phyloP scores from a whole-genome alignment of 768 basidiomycete genomes.

The Lactarius evosmus region DNA sequence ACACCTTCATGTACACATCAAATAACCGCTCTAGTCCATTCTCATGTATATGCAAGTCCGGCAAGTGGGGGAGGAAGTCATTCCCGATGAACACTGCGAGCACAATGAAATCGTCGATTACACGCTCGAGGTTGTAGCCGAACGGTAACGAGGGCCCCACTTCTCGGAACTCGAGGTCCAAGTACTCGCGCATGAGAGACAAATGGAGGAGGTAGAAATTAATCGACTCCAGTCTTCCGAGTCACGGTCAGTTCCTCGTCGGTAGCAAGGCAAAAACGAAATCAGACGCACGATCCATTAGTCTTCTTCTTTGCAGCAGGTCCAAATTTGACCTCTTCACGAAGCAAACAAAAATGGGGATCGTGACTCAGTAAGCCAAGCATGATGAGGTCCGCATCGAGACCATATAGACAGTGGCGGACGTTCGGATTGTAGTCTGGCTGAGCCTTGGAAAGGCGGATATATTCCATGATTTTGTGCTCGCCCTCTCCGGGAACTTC shows the following conservation, averaged over 20 bases:
- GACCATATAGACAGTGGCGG: conserved; percentile 96
- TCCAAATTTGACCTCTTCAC: conserved; percentile 99
- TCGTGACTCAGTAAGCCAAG: conserved; percentile 95
- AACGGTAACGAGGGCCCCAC: conserved; percentile 68
- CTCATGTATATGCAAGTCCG: conserved; percentile 96
- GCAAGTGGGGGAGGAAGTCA: conserved; percentile 94
- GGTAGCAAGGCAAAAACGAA: neutral
- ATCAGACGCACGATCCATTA: conserved; percentile 44
- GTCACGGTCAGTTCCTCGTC: neutral
- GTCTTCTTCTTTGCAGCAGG: conserved; percentile 71
- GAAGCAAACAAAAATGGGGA: conserved; percentile 94
- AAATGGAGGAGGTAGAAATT: conserved; percentile 96
- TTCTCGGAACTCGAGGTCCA: conserved; percentile 89
- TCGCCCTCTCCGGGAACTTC: conserved; percentile 99
- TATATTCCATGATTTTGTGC: conserved; percentile 99
- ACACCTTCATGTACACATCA: conserved; percentile 90
- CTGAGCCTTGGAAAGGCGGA: conserved; percentile 90
- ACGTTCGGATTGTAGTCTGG: conserved; percentile 95
- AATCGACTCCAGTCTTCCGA: conserved; percentile 58
- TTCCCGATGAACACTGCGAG: conserved; percentile 97
- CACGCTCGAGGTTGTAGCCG: conserved; percentile 82
- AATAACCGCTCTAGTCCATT: conserved; percentile 92
- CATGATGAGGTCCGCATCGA: conserved; percentile 99
- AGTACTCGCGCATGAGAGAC: conserved; percentile 92
- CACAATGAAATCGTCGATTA: conserved; percentile 98